These are phyloP conservation scores for Amanita jacksonii DNA, from an alignment of 768 basidiomycete genomes.

Conservation along the genomic window DNA sequence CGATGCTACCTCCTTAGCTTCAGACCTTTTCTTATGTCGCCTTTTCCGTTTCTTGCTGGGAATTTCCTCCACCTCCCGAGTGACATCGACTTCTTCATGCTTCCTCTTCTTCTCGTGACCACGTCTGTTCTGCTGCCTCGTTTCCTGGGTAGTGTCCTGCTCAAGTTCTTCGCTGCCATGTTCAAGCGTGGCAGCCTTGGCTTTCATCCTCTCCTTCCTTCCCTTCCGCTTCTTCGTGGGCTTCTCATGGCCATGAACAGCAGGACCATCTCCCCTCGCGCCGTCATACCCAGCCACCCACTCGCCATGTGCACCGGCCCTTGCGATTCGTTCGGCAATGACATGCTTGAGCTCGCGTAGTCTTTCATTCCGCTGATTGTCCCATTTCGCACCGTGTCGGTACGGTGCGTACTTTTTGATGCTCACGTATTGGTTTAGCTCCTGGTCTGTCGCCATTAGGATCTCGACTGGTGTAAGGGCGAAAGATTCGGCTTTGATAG, in stretches of 20 bases:
- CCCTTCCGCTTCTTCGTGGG: constrained; percentile 55
- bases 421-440: constrained; percentile 86
- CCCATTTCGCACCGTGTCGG: constrained; percentile 54
- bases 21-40: neutral
- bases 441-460: constrained; percentile 82
- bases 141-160: constrained; percentile 9
- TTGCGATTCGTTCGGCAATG: constrained; percentile 34
- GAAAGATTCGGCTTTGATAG: constrained; percentile 51
- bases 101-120: constrained; percentile 22
- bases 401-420: constrained; percentile 92
- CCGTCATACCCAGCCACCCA: constrained; percentile 16
- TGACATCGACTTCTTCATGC: constrained; percentile 12
- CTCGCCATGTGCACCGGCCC: constrained; percentile 11
- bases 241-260: too few relatives aligned
- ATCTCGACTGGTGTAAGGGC: constrained; percentile 80
- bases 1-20: too few relatives aligned
- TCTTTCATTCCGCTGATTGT: constrained; percentile 49
- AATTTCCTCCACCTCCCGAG: neutral
- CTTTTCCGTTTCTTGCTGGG: constrained; percentile 1
- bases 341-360: constrained; percentile 65
- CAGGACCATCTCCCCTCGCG: constrained; percentile 13
- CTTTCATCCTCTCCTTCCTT: constrained; percentile 56
- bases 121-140: too few relatives aligned
- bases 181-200: constrained; percentile 26
- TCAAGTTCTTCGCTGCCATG: constrained; percentile 12